Base-by-base conservation (phyloP, 306 rosid genomes). In the Dalbergia cultrata region DNA sequence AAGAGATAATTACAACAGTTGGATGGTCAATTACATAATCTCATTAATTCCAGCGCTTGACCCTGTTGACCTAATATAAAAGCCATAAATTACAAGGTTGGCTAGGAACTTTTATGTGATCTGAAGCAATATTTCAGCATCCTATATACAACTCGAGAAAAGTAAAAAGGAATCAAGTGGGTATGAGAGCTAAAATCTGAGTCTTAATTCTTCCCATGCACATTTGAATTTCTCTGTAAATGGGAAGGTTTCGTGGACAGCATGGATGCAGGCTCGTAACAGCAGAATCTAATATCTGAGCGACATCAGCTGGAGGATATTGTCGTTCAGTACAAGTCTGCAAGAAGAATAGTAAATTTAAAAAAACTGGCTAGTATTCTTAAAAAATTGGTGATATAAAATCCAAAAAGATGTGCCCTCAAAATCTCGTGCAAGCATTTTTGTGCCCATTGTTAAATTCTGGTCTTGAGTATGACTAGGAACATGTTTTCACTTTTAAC, bases 321-420 rank as follows among this genome's bases (percentile, higher is more conserved):
- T 90, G 99, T 43, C 93, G 87, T 86, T 95, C 96, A 19, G 95
- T 91, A 86, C 98, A 95, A n/a, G 88, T 90, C 98, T 95, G 93
- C 86, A 79, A 57, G 57, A 19, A 45, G 52, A 53, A 67, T 31
- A 74, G 39, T 8, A 57, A 50, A 17, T 18, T 68, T 57, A 47
- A 68, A 39, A 43, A 72, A 39, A 67, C 77, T 47, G 58, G 70
- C 65, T 45, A 82, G 60, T 68, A 56, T 67, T 57, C 57, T 67
- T 45, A 22, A 57, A 75, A 21, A 47, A 39, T 18, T 13, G 50
- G 44, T 61, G 63, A 66, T 35, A 83, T 34, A 58, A 12, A 26
- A 26, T 26, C 31, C 31, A 50, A 64, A 35, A 37, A 22, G 74
- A 69, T 56, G 39, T 11, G 70, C 41, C 39, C 37, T 52, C 34